phyloP scores from a whole-genome alignment of 352 stramenopile species.

The Thalassiosira hispida region DNA sequence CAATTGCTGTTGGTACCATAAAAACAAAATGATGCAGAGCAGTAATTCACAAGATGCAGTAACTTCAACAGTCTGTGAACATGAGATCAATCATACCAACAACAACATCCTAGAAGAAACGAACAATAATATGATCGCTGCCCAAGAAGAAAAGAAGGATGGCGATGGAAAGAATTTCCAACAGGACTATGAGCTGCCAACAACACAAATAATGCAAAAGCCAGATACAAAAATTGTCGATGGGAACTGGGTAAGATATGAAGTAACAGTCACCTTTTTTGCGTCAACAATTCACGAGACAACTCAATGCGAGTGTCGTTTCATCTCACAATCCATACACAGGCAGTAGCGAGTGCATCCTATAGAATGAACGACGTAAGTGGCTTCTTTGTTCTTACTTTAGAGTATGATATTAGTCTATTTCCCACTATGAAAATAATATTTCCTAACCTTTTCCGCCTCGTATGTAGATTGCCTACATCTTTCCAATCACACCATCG shows the following conservation, averaged over 20 bases:
- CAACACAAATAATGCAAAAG: not conserved
- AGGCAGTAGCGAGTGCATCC: conserved; percentile 65
- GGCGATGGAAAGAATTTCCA: conserved; percentile 17
- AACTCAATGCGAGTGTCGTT: not conserved
- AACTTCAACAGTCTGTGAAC: not conserved
- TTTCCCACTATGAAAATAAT: too few relatives aligned
- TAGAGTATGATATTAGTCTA: too few relatives aligned
- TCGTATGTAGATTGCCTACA: conserved; percentile 78
- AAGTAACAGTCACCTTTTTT: not conserved
- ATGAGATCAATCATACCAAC: not conserved
- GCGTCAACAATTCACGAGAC: not conserved
- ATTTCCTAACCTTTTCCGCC: too few relatives aligned
- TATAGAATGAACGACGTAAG: conserved; percentile 77
- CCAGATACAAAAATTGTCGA: conserved; percentile 45
- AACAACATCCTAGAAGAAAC: not conserved
- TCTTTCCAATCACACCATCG: conserved; percentile 80
- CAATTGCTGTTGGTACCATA: too few relatives aligned
- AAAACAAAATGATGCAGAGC: too few relatives aligned
- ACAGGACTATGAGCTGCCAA: not conserved
- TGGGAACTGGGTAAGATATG: conserved; percentile 48
- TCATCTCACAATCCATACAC: not conserved
- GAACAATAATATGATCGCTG: not conserved
- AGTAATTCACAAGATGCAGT: too few relatives aligned
- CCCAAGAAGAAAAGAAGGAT: not conserved
- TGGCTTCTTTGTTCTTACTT: too few relatives aligned